These are phyloP conservation scores for Blumeria graminis DNA, from an alignment of 2,329 filamentous ascomycete genomes.

Conservation along the genomic window DNA sequence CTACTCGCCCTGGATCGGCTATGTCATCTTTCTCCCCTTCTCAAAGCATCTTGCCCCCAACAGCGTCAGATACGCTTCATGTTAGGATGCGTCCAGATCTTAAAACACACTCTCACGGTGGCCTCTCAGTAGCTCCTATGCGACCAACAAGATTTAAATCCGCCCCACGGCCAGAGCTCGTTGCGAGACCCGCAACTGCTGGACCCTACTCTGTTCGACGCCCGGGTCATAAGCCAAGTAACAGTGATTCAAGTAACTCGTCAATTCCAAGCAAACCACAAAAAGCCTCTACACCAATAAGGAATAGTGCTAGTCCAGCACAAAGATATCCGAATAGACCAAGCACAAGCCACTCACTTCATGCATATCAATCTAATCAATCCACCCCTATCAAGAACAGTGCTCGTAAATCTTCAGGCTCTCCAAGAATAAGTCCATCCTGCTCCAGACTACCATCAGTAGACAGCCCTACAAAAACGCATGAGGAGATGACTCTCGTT, in stretches of 20 bases:
- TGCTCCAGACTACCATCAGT: constrained; percentile 4
- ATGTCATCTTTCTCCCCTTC: constrained; percentile 35
- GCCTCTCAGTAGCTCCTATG: constrained; percentile 39
- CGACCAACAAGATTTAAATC: constrained; percentile 25
- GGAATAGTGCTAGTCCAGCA: constrained; percentile 20
- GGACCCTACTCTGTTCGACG: constrained; percentile 38
- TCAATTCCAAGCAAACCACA: constrained; percentile 16
- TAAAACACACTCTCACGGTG: constrained; percentile 20
- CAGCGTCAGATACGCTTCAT: constrained; percentile 16
- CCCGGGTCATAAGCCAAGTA: constrained; percentile 11
- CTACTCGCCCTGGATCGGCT: constrained; percentile 34
- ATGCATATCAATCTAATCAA: constrained; percentile 12
- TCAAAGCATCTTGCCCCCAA: constrained; percentile 16
- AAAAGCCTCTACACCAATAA: constrained; percentile 25
- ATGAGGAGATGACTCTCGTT: constrained; percentile 29
- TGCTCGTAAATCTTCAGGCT: constrained; percentile 5
- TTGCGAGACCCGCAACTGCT: constrained; percentile 36
- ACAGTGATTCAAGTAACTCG: constrained; percentile 13
- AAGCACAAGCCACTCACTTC: constrained; percentile 16
- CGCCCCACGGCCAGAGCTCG: constrained; percentile 26
- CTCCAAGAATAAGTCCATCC: constrained; percentile 8
- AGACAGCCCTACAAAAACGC: constrained; percentile 19
- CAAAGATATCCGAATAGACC: constrained; percentile 13
- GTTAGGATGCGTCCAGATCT: constrained; percentile 21
- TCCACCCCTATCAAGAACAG: constrained; percentile 21